Evolutionary conservation across 2,329 filamentous ascomycete genomes (phyloP).

Genomic region (Tolypocladium paradoxum): DNA sequence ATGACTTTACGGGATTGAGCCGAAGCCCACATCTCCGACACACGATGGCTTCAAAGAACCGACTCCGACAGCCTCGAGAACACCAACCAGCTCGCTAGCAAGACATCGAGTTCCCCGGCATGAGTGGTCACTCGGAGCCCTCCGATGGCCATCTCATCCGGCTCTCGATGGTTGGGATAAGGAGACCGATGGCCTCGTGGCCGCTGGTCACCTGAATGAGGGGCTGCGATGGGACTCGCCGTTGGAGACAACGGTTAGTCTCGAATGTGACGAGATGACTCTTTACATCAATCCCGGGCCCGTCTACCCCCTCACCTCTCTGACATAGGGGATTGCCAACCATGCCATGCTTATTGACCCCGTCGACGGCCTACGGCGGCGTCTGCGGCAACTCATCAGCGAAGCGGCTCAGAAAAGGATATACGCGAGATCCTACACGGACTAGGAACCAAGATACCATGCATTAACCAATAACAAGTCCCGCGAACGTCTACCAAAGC

Average conservation of each 20-base stretch:
- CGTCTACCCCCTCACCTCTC: constrained; percentile 12
- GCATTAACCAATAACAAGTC: too few species aligned
- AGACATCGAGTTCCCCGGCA: not conserved
- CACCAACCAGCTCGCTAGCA: not conserved
- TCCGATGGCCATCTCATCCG: constrained; percentile 15
- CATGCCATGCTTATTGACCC: constrained; percentile 7
- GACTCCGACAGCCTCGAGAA: not conserved
- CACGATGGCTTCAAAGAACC: not conserved
- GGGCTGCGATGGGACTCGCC: constrained; percentile 9
- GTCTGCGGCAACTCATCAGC: constrained; percentile 8
- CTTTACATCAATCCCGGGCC: constrained; percentile 12
- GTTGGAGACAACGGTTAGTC: constrained; percentile 8
- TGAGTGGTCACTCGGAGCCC: not conserved
- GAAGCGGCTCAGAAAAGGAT: constrained; percentile 5
- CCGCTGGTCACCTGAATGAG: constrained; percentile 9
- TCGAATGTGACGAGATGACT: constrained; percentile 12
- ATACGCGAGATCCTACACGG: too few species aligned
- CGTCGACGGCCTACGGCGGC: constrained; percentile 10
- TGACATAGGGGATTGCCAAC: constrained; percentile 8
- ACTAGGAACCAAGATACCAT: too few species aligned
- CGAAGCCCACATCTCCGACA: not conserved
- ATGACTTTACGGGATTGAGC: not conserved
- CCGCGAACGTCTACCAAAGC: too few species aligned
- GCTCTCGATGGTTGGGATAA: constrained; percentile 15
- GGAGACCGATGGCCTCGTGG: constrained; percentile 15